Evolutionary conservation across 176 grass and related monocot genomes (phyloP), one percentile per base, ranked within the genome.

Genomic region (Aegilops longissima): DNA sequence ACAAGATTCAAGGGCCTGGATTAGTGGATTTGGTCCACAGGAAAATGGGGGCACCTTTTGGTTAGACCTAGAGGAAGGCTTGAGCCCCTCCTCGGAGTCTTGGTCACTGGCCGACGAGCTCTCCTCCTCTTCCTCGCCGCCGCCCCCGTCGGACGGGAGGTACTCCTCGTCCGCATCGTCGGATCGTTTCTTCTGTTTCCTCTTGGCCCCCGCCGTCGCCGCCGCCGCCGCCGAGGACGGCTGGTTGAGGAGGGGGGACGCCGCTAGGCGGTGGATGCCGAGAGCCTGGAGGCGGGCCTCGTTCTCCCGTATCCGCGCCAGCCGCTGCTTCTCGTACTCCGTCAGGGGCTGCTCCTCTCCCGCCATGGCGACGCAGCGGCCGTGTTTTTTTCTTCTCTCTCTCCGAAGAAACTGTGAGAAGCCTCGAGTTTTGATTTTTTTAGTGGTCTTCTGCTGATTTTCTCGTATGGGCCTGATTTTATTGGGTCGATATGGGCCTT

Each of bases 271-370:
- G 78, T 81, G 86, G 44, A 98, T 83, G 34, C 90, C 90, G 36
- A 98, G 92, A 51, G 87, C 92, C 81, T 98, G 75, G 66, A 98
- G 61, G 6, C 86, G 84, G 75, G 86, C 93, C 90, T 85, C 76
- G 78, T 98, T 98, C 86, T 95, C 96, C 9, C 82, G 87, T 79
- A 98, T 95, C 73, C 90, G 82, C 63, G 21, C 44, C 61, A 95
- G 70, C 72, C 93, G 83, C 84, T 92, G 84, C 75, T 79, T 92
- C 82, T 98, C 93, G 88, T 98, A 98, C 47, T 94, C 92, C 35
- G 93, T 87, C 73, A 91, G 75, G 30, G 44, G 27, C 24, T 84
- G 20, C 21, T 23, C 87, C 31, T 76, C 78, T 86, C 73, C 80
- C 73, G 51, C 88, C 78, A 89, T 87, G 85, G 62, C 44, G 71